Evolutionary conservation across 768 basidiomycete genomes (phyloP).

Genomic region (Rhodotorula paludigena): DNA sequence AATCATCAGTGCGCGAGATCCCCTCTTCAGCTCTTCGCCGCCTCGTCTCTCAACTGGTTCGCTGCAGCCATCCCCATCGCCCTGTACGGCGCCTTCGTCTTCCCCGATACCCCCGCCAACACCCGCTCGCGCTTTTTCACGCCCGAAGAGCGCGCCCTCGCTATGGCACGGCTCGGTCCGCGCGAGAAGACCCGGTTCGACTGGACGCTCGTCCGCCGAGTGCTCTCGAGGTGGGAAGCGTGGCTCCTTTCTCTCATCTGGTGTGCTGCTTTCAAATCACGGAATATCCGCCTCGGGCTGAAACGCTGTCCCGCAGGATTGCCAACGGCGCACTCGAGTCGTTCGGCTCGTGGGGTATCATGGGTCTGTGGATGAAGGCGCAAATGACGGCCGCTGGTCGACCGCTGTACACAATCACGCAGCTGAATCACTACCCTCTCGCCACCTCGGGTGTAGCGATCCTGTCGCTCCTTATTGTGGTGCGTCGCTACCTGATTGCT

Average conservation of each 20-base stretch:
- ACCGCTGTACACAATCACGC: slow-evolving; percentile 21
- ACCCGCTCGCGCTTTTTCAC: slow-evolving; percentile 61
- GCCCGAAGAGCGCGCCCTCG: background rate
- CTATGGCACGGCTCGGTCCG: slow-evolving; percentile 15
- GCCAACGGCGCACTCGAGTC: slow-evolving; percentile 3
- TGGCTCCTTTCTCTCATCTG: slow-evolving; percentile 8
- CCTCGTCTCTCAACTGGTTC: slow-evolving; percentile 52
- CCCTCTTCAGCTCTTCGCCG: background rate
- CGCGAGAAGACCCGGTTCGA: slow-evolving; percentile 4
- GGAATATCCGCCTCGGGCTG: background rate
- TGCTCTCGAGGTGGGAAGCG: slow-evolving; percentile 9
- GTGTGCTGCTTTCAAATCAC: background rate
- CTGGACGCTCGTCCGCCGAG: slow-evolving; percentile 20
- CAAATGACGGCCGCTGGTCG: slow-evolving; percentile 25
- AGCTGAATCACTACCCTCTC: slow-evolving; percentile 43
- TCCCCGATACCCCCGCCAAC: slow-evolving; percentile 65
- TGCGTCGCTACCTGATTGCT: slow-evolving; percentile 38
- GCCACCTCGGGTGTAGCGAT: slow-evolving; percentile 40
- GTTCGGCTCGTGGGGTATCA: slow-evolving; percentile 3
- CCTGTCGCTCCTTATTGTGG: slow-evolving; percentile 36
- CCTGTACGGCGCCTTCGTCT: slow-evolving; percentile 49
- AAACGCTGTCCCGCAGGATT: background rate
- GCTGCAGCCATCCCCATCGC: slow-evolving; percentile 15
- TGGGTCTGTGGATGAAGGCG: slow-evolving; percentile 25
- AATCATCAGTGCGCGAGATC: slow-evolving; percentile 55